Evolutionary conservation across 2,329 filamentous ascomycete genomes (phyloP).

Genomic region (Sporothrix globosa): DNA sequence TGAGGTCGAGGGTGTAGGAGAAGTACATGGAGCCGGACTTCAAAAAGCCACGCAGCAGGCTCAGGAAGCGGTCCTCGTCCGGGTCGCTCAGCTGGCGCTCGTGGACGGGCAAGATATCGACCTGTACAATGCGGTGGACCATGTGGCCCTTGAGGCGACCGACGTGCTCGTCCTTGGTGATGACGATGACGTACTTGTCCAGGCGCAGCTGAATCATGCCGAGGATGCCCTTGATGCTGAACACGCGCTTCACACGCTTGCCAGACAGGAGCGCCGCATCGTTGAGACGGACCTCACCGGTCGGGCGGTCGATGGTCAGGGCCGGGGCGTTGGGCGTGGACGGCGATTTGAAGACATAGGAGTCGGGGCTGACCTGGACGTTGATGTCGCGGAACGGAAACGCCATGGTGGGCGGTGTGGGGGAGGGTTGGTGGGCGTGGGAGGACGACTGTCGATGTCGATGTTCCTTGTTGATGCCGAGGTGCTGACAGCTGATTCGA

Average conservation of each 20-base stretch:
- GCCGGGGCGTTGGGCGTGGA: slow-evolving; percentile 88
- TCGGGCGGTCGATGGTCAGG: slow-evolving; percentile 86
- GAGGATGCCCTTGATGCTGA: slow-evolving; percentile 91
- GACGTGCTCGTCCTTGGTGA: slow-evolving; percentile 90
- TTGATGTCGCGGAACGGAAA: slow-evolving; percentile 95
- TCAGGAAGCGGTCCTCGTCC: slow-evolving; percentile 90
- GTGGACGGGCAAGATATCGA: slow-evolving; percentile 90
- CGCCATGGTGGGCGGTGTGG: slow-evolving; percentile 40
- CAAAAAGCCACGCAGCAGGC: slow-evolving; percentile 78
- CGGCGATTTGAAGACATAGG: slow-evolving; percentile 95
- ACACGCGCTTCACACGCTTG: slow-evolving; percentile 73
- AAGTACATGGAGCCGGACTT: slow-evolving; percentile 93
- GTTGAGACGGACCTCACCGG: slow-evolving; percentile 83
- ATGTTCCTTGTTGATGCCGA: neutral
- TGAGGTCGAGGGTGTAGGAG: slow-evolving; percentile 95
- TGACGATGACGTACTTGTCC: slow-evolving; percentile 95
- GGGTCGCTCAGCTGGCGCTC: slow-evolving; percentile 88
- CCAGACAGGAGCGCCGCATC: slow-evolving; percentile 75
- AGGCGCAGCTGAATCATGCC: slow-evolving; percentile 92
- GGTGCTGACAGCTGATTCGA: neutral
- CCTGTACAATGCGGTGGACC: slow-evolving; percentile 89
- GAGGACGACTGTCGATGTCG: neutral
- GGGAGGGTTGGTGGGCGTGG: neutral
- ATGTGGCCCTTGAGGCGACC: slow-evolving; percentile 93
- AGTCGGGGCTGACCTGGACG: slow-evolving; percentile 84